phyloP scores from a whole-genome alignment of 164 flowering plant species.

The Liquidambar formosana region DNA sequence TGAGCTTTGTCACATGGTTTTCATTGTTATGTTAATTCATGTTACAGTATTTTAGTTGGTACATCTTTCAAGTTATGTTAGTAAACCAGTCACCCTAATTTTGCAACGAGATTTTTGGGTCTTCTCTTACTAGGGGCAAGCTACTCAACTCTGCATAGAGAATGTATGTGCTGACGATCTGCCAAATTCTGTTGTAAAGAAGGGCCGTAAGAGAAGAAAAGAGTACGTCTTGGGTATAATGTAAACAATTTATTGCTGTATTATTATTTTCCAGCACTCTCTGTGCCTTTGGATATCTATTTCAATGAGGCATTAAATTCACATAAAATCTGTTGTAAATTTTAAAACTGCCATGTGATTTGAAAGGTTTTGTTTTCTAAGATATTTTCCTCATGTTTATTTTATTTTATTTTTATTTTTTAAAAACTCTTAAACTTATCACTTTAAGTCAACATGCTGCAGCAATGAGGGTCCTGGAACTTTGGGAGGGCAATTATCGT shows the following conservation, averaged over 20 bases:
- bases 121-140: slow-evolving; percentile 30
- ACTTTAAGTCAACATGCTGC: slow-evolving; percentile 6
- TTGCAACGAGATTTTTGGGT: neutral
- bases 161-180: slow-evolving; percentile 22
- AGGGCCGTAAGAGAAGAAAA: slow-evolving; percentile 28
- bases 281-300: neutral
- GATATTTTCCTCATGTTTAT: neutral
- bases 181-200: slow-evolving; percentile 17
- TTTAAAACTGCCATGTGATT: no score
- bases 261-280: neutral
- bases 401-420: no score
- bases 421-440: neutral
- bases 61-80: neutral
- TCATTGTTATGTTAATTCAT: neutral
- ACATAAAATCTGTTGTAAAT: no score
- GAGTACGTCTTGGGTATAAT: slow-evolving; percentile 20
- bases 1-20: no score
- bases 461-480: slow-evolving; percentile 7
- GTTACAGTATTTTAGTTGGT: neutral
- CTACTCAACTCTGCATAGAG: slow-evolving; percentile 17
- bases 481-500: neutral
- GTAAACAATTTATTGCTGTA: no score
- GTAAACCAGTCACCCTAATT: neutral
- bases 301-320: neutral
- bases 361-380: no score